Percentiles rank a stretch among this genome's conserved stretches.
phyloP scores from a whole-genome alignment of 768 basidiomycete species.

The Suillus discolor region DNA sequence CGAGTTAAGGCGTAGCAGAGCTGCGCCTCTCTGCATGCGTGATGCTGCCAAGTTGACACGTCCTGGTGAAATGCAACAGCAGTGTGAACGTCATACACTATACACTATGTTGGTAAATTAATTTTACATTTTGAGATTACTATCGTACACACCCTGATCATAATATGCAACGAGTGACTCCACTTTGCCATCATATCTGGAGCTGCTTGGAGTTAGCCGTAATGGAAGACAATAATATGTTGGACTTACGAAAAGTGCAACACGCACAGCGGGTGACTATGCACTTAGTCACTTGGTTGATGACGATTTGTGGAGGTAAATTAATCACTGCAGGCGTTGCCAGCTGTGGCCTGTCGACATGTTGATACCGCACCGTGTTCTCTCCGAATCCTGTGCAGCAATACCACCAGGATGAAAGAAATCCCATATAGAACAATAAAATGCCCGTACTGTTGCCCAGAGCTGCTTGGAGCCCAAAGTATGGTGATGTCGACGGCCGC shows the following conservation, averaged over 20 bases:
- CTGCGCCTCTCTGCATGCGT: not conserved
- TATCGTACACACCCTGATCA: not conserved
- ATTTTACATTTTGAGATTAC: not conserved
- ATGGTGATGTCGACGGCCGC: not conserved
- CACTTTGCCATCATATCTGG: not conserved
- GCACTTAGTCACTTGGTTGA: not conserved
- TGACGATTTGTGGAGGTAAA: not conserved
- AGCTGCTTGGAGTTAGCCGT: not conserved
- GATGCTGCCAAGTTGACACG: not conserved
- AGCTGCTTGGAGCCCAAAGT: not conserved
- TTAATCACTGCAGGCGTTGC: not conserved
- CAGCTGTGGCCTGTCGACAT: not conserved
- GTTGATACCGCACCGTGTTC: not conserved
- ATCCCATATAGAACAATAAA: not conserved
- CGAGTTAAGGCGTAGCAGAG: too few relatives aligned
- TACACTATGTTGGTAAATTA: not conserved
- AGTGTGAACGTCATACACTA: too few relatives aligned
- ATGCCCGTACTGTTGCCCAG: not conserved
- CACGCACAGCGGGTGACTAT: not conserved
- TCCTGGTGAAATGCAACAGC: not conserved
- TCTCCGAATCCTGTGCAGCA: not conserved
- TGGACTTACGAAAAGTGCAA: not conserved
- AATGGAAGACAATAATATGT: not conserved
- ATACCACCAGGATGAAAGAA: not conserved
- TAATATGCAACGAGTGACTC: not conserved